Evolutionary conservation across 83 land plant species (phyloP).

Genomic region (Thuja plicata): DNA sequence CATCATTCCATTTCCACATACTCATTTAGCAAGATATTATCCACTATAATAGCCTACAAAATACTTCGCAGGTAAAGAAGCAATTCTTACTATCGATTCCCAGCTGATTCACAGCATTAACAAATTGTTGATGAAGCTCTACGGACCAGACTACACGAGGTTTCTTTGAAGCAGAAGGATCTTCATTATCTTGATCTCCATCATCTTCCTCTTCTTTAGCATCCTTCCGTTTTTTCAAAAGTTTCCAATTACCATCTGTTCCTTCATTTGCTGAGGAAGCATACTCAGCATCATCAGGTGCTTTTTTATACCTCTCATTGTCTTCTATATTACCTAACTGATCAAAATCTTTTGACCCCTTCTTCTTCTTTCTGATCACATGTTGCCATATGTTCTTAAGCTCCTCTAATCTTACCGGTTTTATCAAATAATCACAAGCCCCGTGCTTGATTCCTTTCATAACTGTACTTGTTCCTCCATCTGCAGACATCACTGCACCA

Average conservation of each 20-base stretch:
- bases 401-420: constrained; percentile 34
- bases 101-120: constrained; percentile 83
- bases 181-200: constrained; percentile 49
- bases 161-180: constrained; percentile 65
- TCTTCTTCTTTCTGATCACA: constrained; percentile 30
- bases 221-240: constrained; percentile 46
- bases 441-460: constrained; percentile 41
- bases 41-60: neutral
- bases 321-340: constrained; percentile 45
- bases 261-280: constrained; percentile 56
- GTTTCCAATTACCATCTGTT: constrained; percentile 36
- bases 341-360: constrained; percentile 27
- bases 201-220: constrained; percentile 59
- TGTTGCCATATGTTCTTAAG: constrained; percentile 39
- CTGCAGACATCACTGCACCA: constrained; percentile 41
- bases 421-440: constrained; percentile 36
- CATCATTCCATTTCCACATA: neutral
- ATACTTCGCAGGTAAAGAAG: neutral
- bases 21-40: neutral
- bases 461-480: constrained; percentile 27
- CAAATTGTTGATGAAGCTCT: constrained; percentile 96
- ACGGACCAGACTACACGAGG: constrained; percentile 96
- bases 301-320: constrained; percentile 36
- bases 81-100: constrained; percentile 40
- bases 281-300: constrained; percentile 50